Base-by-base conservation (phyloP, 176 grass and related monocot genomes). In the Cenchrus fungigraminus region DNA sequence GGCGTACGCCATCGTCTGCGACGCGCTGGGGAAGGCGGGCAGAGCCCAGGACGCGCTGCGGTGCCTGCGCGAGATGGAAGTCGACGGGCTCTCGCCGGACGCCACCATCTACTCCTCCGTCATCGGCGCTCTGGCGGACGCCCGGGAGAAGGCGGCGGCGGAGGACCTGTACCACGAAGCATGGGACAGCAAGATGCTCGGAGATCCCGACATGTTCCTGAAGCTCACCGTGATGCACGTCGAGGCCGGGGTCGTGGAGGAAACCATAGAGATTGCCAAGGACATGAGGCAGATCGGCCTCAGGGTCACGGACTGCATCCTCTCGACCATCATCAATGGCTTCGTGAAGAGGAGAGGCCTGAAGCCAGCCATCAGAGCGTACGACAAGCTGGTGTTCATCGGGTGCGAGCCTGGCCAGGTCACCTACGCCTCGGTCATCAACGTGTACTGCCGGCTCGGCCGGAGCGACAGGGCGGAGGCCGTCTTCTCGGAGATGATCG, bases 361-460 rank as follows among this genome's bases (percentile, higher is more conserved):
- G 16, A 95, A 91, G n/a, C 81, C 89, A 17, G 90, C 96, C 44
- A 84, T 98, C 71, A 90, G 93, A 73, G 87, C 93, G 1, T 98
- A 93, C 8, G 82, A 95, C 77, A 82, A 76, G 46, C 50, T 95
- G 57, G 22, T 91, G 1, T 69, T 68, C 40, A 6, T 89, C 37
- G 93, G 93, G 17, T 98, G 96, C 15, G 89, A 95, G 59, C 91
- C 96, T 37, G 96, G 96, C 1, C 96, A 98, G 79, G 96, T 98
- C 49, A 98, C 96, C 8, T 98, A 95, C 69, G 93, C 93, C 9
- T 95, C 89, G 8, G 83, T 95, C 77, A 91, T 98, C 86, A 95
- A 94, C 80, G 85, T 89, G 51, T 95, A 93, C 82, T 90, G 96
- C 86, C 96, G 88, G 17, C 88, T 98, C 0, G 93, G 91, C 4